phyloP scores from a whole-genome alignment of 1,139 yeast species.

The Candida sp. region DNA sequence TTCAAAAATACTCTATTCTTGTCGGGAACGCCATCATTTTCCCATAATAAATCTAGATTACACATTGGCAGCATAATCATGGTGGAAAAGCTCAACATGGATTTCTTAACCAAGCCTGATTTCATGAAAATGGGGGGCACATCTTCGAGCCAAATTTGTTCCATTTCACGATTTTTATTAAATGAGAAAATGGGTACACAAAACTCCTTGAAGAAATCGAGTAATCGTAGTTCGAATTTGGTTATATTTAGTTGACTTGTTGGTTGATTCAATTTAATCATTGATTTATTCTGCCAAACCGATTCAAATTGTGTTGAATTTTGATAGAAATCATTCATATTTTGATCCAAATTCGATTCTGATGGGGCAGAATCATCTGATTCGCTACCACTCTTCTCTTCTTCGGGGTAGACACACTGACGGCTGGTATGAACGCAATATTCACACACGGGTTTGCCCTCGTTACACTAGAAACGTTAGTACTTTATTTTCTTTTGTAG shows the following conservation, averaged over 20 bases:
- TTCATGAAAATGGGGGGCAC: neutral
- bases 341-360: neutral
- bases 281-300: conserved; percentile 1
- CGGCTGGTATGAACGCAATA: conserved; percentile 24
- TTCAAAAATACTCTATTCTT: neutral
- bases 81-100: neutral
- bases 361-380: neutral
- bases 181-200: conserved; percentile 20
- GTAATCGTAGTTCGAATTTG: conserved; percentile 26
- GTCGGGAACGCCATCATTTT: neutral
- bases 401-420: conserved; percentile 15
- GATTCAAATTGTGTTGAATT: neutral
- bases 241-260: conserved; percentile 20
- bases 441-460: conserved; percentile 24
- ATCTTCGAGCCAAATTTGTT: neutral
- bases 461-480: conserved; percentile 18
- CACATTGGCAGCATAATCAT: neutral
- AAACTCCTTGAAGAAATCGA: conserved; percentile 24
- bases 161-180: conserved; percentile 3
- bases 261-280: conserved; percentile 10
- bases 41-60: neutral
- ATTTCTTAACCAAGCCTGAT: neutral
- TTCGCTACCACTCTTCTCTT: neutral
- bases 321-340: neutral
- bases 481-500: neutral